phyloP scores from a whole-genome alignment of 78 protist species.

The Acrasis kona region DNA sequence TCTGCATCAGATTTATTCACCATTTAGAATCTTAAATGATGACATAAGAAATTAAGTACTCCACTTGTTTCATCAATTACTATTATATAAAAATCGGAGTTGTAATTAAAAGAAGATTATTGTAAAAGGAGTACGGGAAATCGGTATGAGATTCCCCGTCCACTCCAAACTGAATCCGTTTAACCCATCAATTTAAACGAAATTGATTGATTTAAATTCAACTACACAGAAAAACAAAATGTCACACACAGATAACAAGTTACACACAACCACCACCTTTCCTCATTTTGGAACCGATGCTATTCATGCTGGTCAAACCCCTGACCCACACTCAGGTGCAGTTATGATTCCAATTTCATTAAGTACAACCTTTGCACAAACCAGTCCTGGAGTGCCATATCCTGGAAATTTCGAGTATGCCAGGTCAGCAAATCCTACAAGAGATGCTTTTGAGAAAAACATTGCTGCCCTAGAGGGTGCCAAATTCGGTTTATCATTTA shows the following conservation, averaged over 20 bases:
- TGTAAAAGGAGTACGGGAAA: too few relatives aligned
- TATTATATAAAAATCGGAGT: too few relatives aligned
- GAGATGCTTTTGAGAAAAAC: conserved; percentile 62
- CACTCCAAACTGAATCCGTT: neutral
- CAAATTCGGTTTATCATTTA: conserved; percentile 41
- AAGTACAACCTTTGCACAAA: conserved; percentile 26
- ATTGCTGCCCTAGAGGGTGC: conserved; percentile 79
- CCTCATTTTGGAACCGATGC: conserved; percentile 23
- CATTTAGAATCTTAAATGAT: too few relatives aligned
- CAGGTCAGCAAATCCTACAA: conserved; percentile 93
- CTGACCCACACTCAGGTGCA: conserved; percentile 71
- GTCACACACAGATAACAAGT: too few relatives aligned
- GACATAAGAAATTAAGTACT: too few relatives aligned
- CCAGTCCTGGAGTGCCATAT: conserved; percentile 1
- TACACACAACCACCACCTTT: too few relatives aligned
- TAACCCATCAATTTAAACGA: conserved; percentile 1
- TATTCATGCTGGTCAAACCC: conserved; percentile 81
- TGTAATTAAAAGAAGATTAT: too few relatives aligned
- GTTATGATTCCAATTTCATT: conserved; percentile 32
- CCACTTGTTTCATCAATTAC: too few relatives aligned
- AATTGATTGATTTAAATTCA: too few relatives aligned
- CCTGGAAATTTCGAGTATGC: conserved; percentile 78
- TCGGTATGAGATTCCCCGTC: too few relatives aligned
- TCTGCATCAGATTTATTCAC: too few relatives aligned
- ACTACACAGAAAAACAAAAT: too few relatives aligned